A percentile compares a stretch with the other conserved stretches of the same genome.
These are phyloP conservation scores for Erodium maritimum DNA, from an alignment of 345 rosid genomes.

Conservation along the genomic window DNA sequence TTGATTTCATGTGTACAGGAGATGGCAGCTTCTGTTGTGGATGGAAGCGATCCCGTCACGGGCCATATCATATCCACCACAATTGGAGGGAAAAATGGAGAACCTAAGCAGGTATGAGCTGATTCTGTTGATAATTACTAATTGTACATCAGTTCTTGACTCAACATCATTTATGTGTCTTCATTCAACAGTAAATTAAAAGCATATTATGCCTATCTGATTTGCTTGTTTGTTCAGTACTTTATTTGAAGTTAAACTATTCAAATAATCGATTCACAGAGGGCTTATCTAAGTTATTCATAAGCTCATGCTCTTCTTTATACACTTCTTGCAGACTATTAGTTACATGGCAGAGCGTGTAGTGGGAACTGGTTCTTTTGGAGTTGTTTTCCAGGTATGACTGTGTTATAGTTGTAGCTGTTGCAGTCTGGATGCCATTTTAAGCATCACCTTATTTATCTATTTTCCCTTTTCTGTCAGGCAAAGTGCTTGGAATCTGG, in stretches of 20 bases:
- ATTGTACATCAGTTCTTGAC: too few relatives aligned
- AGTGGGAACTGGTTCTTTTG: slow-evolving; percentile 79
- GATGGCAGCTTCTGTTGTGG: slow-evolving; percentile 47
- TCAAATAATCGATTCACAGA: not conserved
- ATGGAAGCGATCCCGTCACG: slow-evolving; percentile 64
- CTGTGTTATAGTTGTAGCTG: too few relatives aligned
- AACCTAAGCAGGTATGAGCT: slow-evolving; percentile 58
- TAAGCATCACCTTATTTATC: too few relatives aligned
- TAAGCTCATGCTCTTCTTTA: not conserved
- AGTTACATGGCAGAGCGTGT: slow-evolving; percentile 94
- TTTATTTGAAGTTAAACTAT: not conserved
- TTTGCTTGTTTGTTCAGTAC: too few relatives aligned
- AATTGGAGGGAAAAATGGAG: slow-evolving; percentile 86
- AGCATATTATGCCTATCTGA: too few relatives aligned
- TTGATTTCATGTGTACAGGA: slow-evolving; percentile 34
- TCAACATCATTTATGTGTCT: too few relatives aligned
- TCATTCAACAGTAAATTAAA: too few relatives aligned
- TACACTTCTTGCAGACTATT: slow-evolving; percentile 41
- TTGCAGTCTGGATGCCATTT: too few relatives aligned
- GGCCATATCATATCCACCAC: slow-evolving; percentile 88
- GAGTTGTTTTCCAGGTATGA: slow-evolving; percentile 67
- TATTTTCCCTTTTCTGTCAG: slow-evolving; percentile 9
- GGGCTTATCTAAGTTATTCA: not conserved
- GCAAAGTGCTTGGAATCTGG: slow-evolving; percentile 85
- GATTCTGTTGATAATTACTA: not conserved